Evolutionary conservation across 176 grass and related monocot species (phyloP), one percentile per base, ranked within the genome.

Genomic region (Echinochloa phyllopogon): DNA sequence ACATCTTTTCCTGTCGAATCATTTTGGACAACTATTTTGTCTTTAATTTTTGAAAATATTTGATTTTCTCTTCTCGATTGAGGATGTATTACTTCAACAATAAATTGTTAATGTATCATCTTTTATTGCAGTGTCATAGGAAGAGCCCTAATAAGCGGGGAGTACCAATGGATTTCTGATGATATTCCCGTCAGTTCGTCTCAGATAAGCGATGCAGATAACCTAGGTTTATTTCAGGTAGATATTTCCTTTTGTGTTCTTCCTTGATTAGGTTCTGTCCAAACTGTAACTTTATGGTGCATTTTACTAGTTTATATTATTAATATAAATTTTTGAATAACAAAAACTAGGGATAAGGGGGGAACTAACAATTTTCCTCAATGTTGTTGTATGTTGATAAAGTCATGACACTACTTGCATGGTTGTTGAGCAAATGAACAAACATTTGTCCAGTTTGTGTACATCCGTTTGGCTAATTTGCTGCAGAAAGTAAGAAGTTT

Each of bases 101-200:
- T 27, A 72, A 71, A 43, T 33, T 78, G 57, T 48, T 6, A 73
- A 64, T 36, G 12, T 55, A 49, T 59, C 43, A 14, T 82, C 39
- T 88, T 77, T 47, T 88, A 25, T 81, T 57, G 77, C 82, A 98
- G 96, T 69, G 85, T 93, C 71, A 91, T 98, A 65, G 96, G 96
- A 78, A 85, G 83, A 68, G 77, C 85, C 67, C 80, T 95, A 38
- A 48, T 92, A 79, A 89, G 60, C 65, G 90, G 90, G 43, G 87
- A 94, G 49, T 72, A 76, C 71, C 69, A 78, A 78, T 95, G 87
- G 93, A 88, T 98, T 83, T 87, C 87, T 72, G 75, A 83, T 84
- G 92, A 95, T 80, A 79, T 43, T 16, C 70, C 63, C 49, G 68
- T 88, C 33, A 61, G 83, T 80, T 87, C 89, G 39, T 84, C 44